Evolutionary conservation across 306 rosid species (phyloP), one percentile per base, ranked within the genome.

Genomic region (Boehmeria nivea): DNA sequence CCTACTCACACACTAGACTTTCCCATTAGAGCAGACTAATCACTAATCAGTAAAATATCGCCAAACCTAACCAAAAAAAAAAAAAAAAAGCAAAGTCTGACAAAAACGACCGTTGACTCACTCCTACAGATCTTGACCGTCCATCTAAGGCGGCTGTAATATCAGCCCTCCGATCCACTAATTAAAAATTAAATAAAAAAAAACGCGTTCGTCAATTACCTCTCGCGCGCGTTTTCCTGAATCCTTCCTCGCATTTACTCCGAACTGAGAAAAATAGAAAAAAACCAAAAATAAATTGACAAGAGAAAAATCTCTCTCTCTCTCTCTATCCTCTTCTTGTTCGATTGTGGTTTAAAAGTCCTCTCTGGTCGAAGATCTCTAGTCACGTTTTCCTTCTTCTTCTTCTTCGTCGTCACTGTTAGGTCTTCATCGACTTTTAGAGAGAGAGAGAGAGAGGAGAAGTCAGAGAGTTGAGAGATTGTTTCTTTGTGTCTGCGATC

Each of bases 131-230:
- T 36, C 2, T 0, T 0, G 24, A 8, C 88, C 87, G 74, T 80
- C 18, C 85, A 84, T 73, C 2, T 24, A 60, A 64, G 95, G 96
- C 95, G 93, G 98, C 96, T 73, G 4, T 25, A 57, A 59, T 62
- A 33, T 50, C 24, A 53, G 27, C 85, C 91, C 52, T 84, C 38
- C 25, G 71, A 70, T 76, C 26, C 1, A 23, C 20, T n/a, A 33
- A 4, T 33, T 33, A 33, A 33, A 33, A 33, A 33, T 33, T 4
- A 40, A 8, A 40, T 8, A 8, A 40, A 11, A 27, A 15, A 6
- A 33, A 61, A 64, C 86, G 77, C 77, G 82, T 78, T 16, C 45
- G 13, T 18, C 24, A 31, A 36, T 24, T 55, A 49, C 51, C 21
- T 31, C 73, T 33, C 63, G 51, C 56, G 77, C 87, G 87, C 90